These are phyloP conservation scores for Gossypium arboreum DNA, from an alignment of 345 rosid genomes.

Conservation along the genomic window DNA sequence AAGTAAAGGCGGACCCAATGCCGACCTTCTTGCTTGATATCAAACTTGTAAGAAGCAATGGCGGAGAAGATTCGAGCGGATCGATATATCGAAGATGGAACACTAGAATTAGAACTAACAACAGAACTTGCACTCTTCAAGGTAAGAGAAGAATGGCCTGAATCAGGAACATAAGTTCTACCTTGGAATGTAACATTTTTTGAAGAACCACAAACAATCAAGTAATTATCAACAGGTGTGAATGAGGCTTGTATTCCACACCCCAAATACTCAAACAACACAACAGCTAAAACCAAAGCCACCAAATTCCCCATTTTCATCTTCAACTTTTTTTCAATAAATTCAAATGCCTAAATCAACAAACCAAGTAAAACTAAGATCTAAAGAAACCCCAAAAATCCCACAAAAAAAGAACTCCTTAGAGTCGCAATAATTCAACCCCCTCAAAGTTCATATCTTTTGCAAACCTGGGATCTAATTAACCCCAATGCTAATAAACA, in stretches of 20 bases:
- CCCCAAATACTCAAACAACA: slow-evolving; percentile 40
- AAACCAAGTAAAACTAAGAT: slow-evolving; percentile 15
- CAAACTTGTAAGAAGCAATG: slow-evolving; percentile 64
- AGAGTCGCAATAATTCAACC: slow-evolving; percentile 7
- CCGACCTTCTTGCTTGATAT: slow-evolving; percentile 61
- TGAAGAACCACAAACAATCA: slow-evolving; percentile 81
- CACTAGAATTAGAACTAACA: slow-evolving; percentile 44
- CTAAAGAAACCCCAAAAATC: slow-evolving; percentile 7
- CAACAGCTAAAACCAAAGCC: slow-evolving; percentile 27
- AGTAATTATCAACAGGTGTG: slow-evolving; percentile 69
- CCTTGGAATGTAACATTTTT: slow-evolving; percentile 63
- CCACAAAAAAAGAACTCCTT: background rate
- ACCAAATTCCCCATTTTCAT: slow-evolving; percentile 39
- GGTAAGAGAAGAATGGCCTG: slow-evolving; percentile 46
- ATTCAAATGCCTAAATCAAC: slow-evolving; percentile 13
- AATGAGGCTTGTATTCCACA: slow-evolving; percentile 42
- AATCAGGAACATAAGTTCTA: slow-evolving; percentile 77
- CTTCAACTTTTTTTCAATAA: slow-evolving; percentile 35
- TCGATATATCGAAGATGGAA: slow-evolving; percentile 56
- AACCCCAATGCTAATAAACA: slow-evolving; percentile 15
- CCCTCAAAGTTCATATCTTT: background rate
- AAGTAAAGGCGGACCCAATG: slow-evolving; percentile 99
- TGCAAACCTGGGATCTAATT: slow-evolving; percentile 32
- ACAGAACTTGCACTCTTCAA: slow-evolving; percentile 55
- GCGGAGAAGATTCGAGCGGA: slow-evolving; percentile 78